Base-by-base conservation (phyloP, 257 asterid species). In the Fraxinus pennsylvanica region DNA sequence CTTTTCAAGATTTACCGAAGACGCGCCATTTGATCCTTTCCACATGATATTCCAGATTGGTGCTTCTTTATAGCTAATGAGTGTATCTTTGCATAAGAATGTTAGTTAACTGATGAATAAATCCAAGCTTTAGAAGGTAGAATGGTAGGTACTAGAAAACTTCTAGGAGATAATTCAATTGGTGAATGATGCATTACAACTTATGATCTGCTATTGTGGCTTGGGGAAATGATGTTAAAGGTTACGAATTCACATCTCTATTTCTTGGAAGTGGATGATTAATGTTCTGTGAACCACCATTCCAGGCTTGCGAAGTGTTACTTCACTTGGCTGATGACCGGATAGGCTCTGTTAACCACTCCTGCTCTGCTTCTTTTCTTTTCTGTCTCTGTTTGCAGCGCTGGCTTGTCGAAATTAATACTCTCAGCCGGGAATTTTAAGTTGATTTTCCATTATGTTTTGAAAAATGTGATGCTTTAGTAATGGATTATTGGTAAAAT, bases 321-420 rank as follows among this genome's bases (percentile, higher is more conserved):
- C 33, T 72, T n/a, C 67, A 32, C 67, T 35, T n/a, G 72, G 79
- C 77, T 33, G 41, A 29, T 76, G 77, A 45, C 39, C 33, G 67
- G 76, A 50, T 22, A 65, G 54, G 73, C 70, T 39, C 43, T 22
- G 19, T 27, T 71, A 57, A 47, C 30, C 2, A 21, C 38, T 30
- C 57, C 61, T 2, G 14, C 15, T 12, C 50, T 43, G 39, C n/a
- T 69, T 36, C 65, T 1, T 54, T 27, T 9, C 15, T 43, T 43
- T 43, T 41, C 47, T 43, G 4, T 43, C 50, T 43, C 47, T 41
- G 15, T 41, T 41, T 41, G 14, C 3, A 41, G 47, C 15, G 12
- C 14, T 43, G 1, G 17, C 50, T 3, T 43, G 4, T 10, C 3
- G 17, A 43, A 2, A 43, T 43, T 43, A 14, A 12, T 43, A 43